Base-by-base conservation (phyloP, 75 land plant species). In the Larix kaempferi region DNA sequence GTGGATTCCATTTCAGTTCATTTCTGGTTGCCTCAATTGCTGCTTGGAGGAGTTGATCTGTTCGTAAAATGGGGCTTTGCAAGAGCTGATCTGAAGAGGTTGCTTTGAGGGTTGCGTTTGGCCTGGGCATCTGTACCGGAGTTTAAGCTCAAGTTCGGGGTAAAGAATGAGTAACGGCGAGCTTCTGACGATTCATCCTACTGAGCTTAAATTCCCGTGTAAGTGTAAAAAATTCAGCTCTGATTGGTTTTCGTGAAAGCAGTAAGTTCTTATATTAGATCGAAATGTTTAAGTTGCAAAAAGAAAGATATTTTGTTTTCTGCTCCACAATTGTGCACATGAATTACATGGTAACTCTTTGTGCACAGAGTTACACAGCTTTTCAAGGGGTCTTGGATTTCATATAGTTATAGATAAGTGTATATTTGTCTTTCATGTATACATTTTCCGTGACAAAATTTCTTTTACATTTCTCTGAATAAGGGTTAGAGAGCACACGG, bases 121-220 rank as follows among this genome's bases (percentile, higher is more conserved):
- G 41, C 41, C 41, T 39, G 5, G 41, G 5, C 41, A 39, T 35
- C 37, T 1, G 71, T 37, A 67, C 11, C n/a, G 19, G n/a, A 35
- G 14, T 37, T 37, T 17, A 15, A 67, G 71, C 33, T 67, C 71
- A 15, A 67, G 71, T 37, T 67, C 22, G 33, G 17, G 49, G 1
- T 0, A 67, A 67, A 63, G 35, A 56, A 89, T 86, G 84, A 81
- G 57, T 72, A 71, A 86, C 74, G 83, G 82, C 55, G 96, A 91
- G 67, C 88, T 91, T 62, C 91, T 93, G 74, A 78, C 74, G 72
- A 86, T 93, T 80, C 91, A 93, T 66, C 96, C 96, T 35, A 82
- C 76, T 6, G 96, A 93, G 79, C 94, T 93, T 75, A 87, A 85
- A 57, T 91, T 93, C 74, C 88, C 96, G 19, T 91, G 96, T 93